Percentiles rank a stretch among this genome's conserved stretches.
phyloP scores from a whole-genome alignment of 306 rosid species.

The Boehmeria nivea region DNA sequence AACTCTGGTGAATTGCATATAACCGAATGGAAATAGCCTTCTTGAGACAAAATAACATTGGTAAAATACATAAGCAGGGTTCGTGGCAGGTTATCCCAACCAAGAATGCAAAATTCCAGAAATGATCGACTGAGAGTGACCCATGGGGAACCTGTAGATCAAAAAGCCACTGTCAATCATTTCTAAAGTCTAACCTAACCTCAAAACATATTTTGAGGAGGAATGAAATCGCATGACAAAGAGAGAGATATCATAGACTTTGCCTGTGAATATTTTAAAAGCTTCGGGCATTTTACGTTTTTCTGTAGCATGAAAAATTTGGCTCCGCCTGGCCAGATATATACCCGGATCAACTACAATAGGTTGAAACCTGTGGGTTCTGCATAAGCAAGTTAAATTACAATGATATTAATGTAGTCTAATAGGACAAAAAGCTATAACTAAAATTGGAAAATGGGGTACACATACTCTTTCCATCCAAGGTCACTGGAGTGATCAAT shows the following conservation, averaged over 20 bases:
- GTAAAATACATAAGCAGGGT: slow-evolving; percentile 83
- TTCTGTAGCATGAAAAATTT: slow-evolving; percentile 86
- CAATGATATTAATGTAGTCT: slow-evolving; percentile 14
- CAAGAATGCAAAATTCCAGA: slow-evolving; percentile 75
- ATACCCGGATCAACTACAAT: slow-evolving; percentile 77
- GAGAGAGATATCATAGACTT: slow-evolving; percentile 7
- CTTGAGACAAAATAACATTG: slow-evolving; percentile 73
- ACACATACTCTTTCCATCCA: slow-evolving; percentile 92
- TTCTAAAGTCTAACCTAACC: slow-evolving; percentile 6
- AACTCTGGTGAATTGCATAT: slow-evolving; percentile 79
- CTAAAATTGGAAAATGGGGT: slow-evolving; percentile 17
- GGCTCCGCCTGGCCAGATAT: slow-evolving; percentile 87
- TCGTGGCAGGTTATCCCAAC: slow-evolving; percentile 96
- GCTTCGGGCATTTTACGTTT: slow-evolving; percentile 77
- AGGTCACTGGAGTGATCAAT: slow-evolving; percentile 88
- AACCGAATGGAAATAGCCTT: slow-evolving; percentile 90
- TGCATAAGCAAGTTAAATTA: slow-evolving; percentile 22
- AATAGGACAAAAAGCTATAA: slow-evolving; percentile 5
- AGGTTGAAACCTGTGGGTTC: slow-evolving; percentile 70
- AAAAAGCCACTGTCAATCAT: slow-evolving; percentile 4
- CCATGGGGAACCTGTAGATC: slow-evolving; percentile 92
- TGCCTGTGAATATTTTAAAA: slow-evolving; percentile 90
- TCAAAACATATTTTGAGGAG: background rate
- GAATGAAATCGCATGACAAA: background rate
- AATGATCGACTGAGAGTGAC: slow-evolving; percentile 73